Conservation (phyloP, 1,139 yeast species). For the Scheffersomyces lignicola region DNA sequence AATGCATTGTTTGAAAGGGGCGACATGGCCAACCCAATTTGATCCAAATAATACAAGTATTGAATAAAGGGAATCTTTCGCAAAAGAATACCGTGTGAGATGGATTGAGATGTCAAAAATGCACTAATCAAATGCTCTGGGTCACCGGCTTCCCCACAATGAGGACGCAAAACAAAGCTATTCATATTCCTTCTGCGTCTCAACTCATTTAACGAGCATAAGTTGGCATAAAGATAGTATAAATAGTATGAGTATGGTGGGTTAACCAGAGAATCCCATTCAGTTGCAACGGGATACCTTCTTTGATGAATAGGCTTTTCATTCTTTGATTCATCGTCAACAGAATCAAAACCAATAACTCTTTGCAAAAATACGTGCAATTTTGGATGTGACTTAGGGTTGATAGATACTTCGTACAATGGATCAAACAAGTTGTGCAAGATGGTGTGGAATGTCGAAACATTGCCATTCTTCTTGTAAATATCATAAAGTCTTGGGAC, state of each 20-base stretch:
- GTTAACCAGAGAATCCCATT: slow-evolving; percentile 76
- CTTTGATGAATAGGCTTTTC: slow-evolving; percentile 74
- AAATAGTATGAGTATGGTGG: slow-evolving; percentile 98
- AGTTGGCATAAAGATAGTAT: slow-evolving; percentile 83
- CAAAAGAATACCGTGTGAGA: slow-evolving; percentile 90
- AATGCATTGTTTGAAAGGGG: slow-evolving; percentile 96
- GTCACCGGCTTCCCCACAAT: slow-evolving; percentile 99
- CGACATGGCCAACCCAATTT: slow-evolving; percentile 98
- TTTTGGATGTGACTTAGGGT: slow-evolving; percentile 87
- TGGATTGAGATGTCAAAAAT: slow-evolving; percentile 85
- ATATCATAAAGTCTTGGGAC: slow-evolving; percentile 91
- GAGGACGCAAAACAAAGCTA: slow-evolving; percentile 93
- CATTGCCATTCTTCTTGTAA: slow-evolving; percentile 76
- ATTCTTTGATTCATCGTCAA: slow-evolving; percentile 93
- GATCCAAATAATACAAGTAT: slow-evolving; percentile 88
- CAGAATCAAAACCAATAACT: slow-evolving; percentile 97
- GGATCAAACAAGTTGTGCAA: slow-evolving; percentile 81
- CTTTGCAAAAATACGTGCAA: slow-evolving; percentile 84
- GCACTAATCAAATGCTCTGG: slow-evolving; percentile 95
- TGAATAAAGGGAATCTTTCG: slow-evolving; percentile 95
- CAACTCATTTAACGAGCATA: slow-evolving; percentile 83
- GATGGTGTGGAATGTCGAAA: slow-evolving; percentile 71
- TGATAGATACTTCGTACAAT: slow-evolving; percentile 83
- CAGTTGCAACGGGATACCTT: slow-evolving; percentile 77
- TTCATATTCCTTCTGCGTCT: slow-evolving; percentile 73